Evolutionary conservation across 345 rosid species (phyloP).

Genomic region (Sonneratia alba): DNA sequence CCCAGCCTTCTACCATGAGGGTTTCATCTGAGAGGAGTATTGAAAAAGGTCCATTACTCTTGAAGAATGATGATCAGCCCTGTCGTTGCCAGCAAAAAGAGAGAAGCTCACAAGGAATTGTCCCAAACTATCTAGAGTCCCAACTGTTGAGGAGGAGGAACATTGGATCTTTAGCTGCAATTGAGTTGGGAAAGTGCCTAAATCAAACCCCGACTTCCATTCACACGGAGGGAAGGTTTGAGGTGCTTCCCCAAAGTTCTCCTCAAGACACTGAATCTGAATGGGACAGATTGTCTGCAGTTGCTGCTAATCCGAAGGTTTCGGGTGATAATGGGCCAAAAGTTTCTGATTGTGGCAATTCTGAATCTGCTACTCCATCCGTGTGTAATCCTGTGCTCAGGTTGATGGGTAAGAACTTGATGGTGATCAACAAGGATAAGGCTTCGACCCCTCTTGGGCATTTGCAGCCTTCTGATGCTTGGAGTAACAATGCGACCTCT

Average conservation of each 20-base stretch:
- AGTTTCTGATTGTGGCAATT: constrained; percentile 18
- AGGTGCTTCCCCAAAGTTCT: constrained; percentile 17
- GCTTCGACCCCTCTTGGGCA: constrained; percentile 23
- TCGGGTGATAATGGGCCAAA: constrained; percentile 23
- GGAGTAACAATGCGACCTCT: constrained; percentile 17
- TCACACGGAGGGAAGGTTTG: constrained; percentile 31
- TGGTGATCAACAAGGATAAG: constrained; percentile 85
- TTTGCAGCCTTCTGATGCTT: constrained; percentile 22
- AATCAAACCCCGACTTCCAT: constrained; percentile 17
- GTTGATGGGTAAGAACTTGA: constrained; percentile 93
- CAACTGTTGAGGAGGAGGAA: constrained; percentile 48
- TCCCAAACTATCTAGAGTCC: constrained; percentile 43
- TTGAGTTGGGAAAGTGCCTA: constrained; percentile 24
- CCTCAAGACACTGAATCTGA: constrained; percentile 13
- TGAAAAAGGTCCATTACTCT: constrained; percentile 26
- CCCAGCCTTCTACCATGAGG: constrained; percentile 13
- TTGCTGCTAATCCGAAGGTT: neutral
- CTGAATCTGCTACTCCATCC: constrained; percentile 65
- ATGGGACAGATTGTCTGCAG: neutral
- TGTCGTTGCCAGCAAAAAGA: constrained; percentile 95
- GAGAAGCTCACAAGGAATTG: constrained; percentile 35
- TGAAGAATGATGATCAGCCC: constrained; percentile 44
- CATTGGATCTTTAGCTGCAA: constrained; percentile 27
- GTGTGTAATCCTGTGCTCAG: constrained; percentile 65
- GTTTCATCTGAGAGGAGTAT: constrained; percentile 26